Base-by-base conservation (phyloP, 2,329 filamentous ascomycete genomes). In the Didymella keratinophila region DNA sequence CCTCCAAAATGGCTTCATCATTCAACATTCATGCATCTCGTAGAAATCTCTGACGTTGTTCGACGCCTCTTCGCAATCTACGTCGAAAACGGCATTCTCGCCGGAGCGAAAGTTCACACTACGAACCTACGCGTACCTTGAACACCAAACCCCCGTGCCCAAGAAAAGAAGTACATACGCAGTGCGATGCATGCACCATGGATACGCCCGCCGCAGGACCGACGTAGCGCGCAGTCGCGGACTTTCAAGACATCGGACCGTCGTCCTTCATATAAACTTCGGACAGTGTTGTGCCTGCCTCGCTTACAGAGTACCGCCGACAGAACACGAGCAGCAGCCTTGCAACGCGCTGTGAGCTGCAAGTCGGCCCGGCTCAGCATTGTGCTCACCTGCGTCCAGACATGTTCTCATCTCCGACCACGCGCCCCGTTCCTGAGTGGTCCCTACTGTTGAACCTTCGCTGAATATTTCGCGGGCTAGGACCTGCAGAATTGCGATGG, bases 141-240 rank as follows among this genome's bases (percentile, higher is more conserved):
- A 27, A 45, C 28, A 48, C 44, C 25, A 43, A 49, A 37, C 16
- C 43, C 7, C 49, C 28, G 49, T 37, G 21, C 14, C 21, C 20
- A 42, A 37, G 32, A 41, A 49, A 30, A 49, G 44, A 47, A 30
- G 43, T 28, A 43, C 43, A 39, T 21, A 32, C 30, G 28, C 28
- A 30, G 10, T 30, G 11, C 28, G 30, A 32, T 9, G 14, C 12
- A 34, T 46, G 56, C 32, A 45, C 28, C 56, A 45, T 50, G 45
- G 32, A 50, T 50, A 25, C 18, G 50, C 49, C 56, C 56, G 50
- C 39, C 32, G 39, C 56, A 50, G 32, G 45, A 52, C 50, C 50
- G 45, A 39, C 39, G n/a, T 46, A 30, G 50, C 45, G 45, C 39
- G 20, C n/a, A 46, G 8, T 43, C n/a, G 49, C 25, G n/a, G 49